phyloP scores from a whole-genome alignment of 768 basidiomycete genomes.

The Agrocybe chaxingu region DNA sequence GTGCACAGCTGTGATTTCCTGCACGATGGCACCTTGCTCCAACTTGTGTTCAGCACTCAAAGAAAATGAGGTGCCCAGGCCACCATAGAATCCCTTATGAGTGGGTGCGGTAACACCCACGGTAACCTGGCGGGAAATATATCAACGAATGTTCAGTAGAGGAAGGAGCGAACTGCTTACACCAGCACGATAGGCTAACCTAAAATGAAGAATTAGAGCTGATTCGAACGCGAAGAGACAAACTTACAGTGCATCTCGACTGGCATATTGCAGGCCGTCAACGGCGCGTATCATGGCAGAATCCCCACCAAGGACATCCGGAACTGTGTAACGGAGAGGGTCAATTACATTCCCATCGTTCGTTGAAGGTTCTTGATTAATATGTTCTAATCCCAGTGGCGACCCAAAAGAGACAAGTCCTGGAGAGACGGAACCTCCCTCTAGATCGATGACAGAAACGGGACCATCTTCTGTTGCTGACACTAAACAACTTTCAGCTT shows the following conservation, averaged over 20 bases:
- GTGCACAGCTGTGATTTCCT: conserved; percentile 65
- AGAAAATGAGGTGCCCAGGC: conserved; percentile 66
- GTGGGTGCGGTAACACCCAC: conserved; percentile 62
- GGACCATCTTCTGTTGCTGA: conserved; percentile 10
- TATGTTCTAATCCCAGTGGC: conserved; percentile 67
- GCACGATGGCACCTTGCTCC: conserved; percentile 57
- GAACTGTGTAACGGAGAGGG: conserved; percentile 43
- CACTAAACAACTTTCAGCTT: conserved; percentile 19
- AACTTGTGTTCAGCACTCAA: conserved; percentile 58
- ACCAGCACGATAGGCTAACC: conserved; percentile 67
- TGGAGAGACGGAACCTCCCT: conserved; percentile 65
- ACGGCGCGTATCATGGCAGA: conserved; percentile 56
- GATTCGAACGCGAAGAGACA: not conserved
- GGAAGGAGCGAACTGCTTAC: conserved; percentile 31
- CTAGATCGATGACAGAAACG: conserved; percentile 51
- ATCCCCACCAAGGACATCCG: conserved; percentile 50
- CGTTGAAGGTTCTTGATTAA: conserved; percentile 64
- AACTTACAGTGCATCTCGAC: conserved; percentile 68
- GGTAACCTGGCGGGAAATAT: conserved; percentile 37
- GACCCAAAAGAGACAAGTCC: conserved; percentile 73
- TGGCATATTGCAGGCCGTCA: conserved; percentile 71
- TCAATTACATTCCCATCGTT: conserved; percentile 64
- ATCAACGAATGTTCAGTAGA: not conserved
- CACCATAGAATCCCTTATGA: conserved; percentile 49
- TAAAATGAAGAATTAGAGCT: conserved; percentile 20